Conservation (phyloP, 2,329 filamentous ascomycete genomes). For the Lasiodiplodia hormozganensis region DNA sequence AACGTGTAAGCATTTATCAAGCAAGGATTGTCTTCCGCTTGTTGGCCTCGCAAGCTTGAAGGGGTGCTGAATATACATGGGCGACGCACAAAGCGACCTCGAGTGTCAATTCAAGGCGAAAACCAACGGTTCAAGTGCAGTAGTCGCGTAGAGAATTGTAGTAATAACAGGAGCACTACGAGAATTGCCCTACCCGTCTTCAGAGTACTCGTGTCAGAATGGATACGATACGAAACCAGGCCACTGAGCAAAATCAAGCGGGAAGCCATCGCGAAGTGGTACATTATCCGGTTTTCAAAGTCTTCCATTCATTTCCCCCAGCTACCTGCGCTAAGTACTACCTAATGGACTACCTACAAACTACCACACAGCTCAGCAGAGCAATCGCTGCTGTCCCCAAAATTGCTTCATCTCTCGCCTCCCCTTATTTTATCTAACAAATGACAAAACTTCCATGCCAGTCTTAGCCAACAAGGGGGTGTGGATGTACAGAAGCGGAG, state of each 20-base stretch:
- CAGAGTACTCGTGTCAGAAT: no score
- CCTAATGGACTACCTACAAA: slow-evolving; percentile 14
- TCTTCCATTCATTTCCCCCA: slow-evolving; percentile 13
- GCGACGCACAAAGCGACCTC: no score
- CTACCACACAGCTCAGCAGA: neutral
- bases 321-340: slow-evolving; percentile 22
- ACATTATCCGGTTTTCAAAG: neutral
- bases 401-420: neutral
- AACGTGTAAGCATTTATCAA: no score
- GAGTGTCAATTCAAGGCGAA: no score
- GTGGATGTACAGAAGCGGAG: slow-evolving; percentile 26
- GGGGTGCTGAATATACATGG: no score
- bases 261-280: neutral
- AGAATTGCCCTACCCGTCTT: no score
- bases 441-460: slow-evolving; percentile 6
- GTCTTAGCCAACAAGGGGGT: slow-evolving; percentile 19
- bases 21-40: no score
- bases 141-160: no score
- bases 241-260: neutral
- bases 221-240: no score
- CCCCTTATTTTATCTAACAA: slow-evolving; percentile 10
- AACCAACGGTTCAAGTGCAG: no score
- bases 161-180: no score
- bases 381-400: neutral
- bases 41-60: no score